Percentiles rank a stretch among this genome's conserved stretches.
Evolutionary conservation across 169 alveolate genomes (phyloP).

Genomic region (Plasmodium blacklocki): DNA sequence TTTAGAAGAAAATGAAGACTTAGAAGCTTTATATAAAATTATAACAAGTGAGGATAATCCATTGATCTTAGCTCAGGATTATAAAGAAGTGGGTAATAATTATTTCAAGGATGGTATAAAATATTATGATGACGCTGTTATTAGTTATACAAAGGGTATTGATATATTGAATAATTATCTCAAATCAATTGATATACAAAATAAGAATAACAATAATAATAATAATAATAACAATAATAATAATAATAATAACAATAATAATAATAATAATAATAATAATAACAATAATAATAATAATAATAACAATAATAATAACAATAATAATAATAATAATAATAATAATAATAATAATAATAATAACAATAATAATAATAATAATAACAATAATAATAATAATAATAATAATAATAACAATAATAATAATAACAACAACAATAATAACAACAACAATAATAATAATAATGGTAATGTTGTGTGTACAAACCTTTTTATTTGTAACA

Average conservation of each 20-base stretch:
- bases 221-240: neutral
- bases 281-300: neutral
- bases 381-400: neutral
- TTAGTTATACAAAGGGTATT: constrained; percentile 60
- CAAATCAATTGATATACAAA: too few species aligned
- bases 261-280: neutral
- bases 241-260: neutral
- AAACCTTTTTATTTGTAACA: neutral
- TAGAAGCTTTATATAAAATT: constrained; percentile 53
- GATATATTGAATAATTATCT: constrained; percentile 23
- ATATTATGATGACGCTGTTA: constrained; percentile 72
- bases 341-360: neutral
- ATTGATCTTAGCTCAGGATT: constrained; percentile 57
- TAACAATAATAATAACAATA: neutral
- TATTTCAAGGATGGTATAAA: constrained; percentile 53
- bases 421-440: neutral
- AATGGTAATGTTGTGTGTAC: neutral
- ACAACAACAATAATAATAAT: neutral
- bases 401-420: neutral
- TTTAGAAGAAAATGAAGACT: constrained; percentile 69
- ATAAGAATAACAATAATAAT: neutral
- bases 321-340: neutral
- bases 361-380: neutral
- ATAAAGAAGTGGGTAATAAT: constrained; percentile 68
- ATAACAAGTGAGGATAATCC: constrained; percentile 50